These are phyloP conservation scores for Pleurotus giganteus DNA, from an alignment of 768 basidiomycete species.

Conservation along the genomic window DNA sequence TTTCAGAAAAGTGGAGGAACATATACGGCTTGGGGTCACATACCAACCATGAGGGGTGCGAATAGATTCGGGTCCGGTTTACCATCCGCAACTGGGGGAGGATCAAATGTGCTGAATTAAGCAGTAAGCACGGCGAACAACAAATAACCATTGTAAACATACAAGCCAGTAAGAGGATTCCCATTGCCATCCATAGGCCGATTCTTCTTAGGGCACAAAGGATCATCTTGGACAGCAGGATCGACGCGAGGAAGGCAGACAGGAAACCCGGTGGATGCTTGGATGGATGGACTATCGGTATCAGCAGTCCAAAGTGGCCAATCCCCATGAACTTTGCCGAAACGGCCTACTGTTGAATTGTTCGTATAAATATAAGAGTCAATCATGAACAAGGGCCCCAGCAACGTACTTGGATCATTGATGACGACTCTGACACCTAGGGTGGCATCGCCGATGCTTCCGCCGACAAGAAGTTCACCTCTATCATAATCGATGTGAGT, in stretches of 20 bases:
- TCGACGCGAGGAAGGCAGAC: conserved; percentile 12
- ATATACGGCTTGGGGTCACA: not conserved
- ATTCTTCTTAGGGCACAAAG: conserved; percentile 16
- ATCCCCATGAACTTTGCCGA: conserved; percentile 15
- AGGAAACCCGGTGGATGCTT: conserved; percentile 15
- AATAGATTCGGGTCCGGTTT: conserved; percentile 17
- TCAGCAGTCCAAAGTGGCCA: conserved; percentile 21
- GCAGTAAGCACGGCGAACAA: not conserved
- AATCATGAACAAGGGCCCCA: too few species aligned
- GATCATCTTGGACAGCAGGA: conserved; percentile 14
- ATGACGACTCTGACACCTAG: conserved; percentile 14
- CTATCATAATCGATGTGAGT: conserved; percentile 16
- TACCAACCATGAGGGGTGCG: conserved; percentile 13
- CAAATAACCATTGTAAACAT: not conserved
- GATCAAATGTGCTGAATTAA: conserved; percentile 13
- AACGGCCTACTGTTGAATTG: conserved; percentile 14
- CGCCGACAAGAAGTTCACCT: conserved; percentile 14
- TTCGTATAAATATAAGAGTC: too few species aligned
- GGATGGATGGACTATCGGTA: conserved; percentile 17
- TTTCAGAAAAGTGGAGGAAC: conserved; percentile 1
- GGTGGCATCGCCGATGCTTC: conserved; percentile 13
- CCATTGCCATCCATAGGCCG: conserved; percentile 13
- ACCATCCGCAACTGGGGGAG: conserved; percentile 15
- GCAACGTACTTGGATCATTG: conserved; percentile 17
- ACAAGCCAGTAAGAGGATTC: conserved; percentile 14